Evolutionary conservation across 805 yeast species (phyloP).

Genomic region (Wickerhamiella australiensis): DNA sequence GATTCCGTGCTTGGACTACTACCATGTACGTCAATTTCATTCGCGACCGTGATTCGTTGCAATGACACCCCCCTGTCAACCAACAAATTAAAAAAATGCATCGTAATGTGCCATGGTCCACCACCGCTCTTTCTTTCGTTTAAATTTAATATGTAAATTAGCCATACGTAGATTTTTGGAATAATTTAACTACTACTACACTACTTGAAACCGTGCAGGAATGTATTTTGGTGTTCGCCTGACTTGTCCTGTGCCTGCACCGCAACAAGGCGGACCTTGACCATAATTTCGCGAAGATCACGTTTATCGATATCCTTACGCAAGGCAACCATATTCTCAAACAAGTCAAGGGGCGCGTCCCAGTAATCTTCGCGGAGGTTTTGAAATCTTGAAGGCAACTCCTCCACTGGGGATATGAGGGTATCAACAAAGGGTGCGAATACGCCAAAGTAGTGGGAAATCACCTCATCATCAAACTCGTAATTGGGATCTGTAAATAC

Average conservation of each 20-base stretch:
- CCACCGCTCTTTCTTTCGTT: background rate
- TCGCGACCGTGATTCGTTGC: conserved; percentile 22
- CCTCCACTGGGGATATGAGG: conserved; percentile 37
- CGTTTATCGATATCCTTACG: conserved; percentile 30
- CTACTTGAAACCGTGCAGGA: conserved; percentile 11
- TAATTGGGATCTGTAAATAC: conserved; percentile 38
- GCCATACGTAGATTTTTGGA: background rate
- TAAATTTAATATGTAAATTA: background rate
- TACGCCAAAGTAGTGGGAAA: conserved; percentile 42
- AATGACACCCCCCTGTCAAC: conserved; percentile 2
- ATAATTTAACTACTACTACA: background rate
- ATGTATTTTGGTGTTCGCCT: conserved; percentile 3
- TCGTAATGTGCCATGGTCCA: background rate
- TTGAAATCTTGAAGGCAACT: conserved; percentile 45
- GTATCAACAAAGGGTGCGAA: conserved; percentile 53
- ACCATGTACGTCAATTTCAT: conserved; percentile 23
- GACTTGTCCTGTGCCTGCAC: conserved; percentile 25
- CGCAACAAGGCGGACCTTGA: conserved; percentile 21
- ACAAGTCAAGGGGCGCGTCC: conserved; percentile 63
- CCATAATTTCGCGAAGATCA: conserved; percentile 26
- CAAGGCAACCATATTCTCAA: conserved; percentile 47
- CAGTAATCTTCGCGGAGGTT: conserved; percentile 53
- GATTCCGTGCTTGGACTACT: conserved; percentile 23
- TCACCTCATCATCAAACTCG: conserved; percentile 25
- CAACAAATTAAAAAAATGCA: background rate